Evolutionary conservation across 352 stramenopile species (phyloP).

Genomic region (Plasmopara viticola): DNA sequence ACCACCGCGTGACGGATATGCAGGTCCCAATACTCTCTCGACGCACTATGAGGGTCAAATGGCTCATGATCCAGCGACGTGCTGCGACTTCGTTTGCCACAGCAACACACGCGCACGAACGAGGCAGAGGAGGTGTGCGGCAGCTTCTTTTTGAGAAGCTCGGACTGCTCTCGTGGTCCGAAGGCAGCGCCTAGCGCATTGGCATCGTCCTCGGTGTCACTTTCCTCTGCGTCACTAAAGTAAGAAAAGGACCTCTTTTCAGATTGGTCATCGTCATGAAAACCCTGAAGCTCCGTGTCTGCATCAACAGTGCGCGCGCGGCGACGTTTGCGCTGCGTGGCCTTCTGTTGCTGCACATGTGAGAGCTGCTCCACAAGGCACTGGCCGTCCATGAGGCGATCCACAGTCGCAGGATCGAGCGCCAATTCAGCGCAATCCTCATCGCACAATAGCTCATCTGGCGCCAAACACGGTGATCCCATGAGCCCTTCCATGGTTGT

Average conservation of each 20-base stretch:
- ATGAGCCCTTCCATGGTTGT: conserved; percentile 2
- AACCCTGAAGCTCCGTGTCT: conserved; percentile 14
- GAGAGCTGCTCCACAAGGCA: conserved; percentile 41
- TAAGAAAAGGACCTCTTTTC: conserved; percentile 10
- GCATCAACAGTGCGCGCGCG: conserved; percentile 14
- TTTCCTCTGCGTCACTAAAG: conserved; percentile 18
- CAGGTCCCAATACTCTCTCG: conserved; percentile 41
- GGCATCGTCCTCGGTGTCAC: conserved; percentile 24
- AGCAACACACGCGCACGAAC: conserved; percentile 22
- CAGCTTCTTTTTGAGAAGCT: conserved; percentile 10
- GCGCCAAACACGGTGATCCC: conserved; percentile 1
- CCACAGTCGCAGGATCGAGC: conserved; percentile 24
- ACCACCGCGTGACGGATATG: conserved; percentile 39
- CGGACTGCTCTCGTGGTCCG: conserved; percentile 22
- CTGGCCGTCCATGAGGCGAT: conserved; percentile 39
- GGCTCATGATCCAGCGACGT: conserved; percentile 13
- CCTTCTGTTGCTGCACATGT: conserved; percentile 2
- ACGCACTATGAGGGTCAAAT: conserved; percentile 26
- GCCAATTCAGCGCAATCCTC: conserved; percentile 35
- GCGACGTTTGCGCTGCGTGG: conserved; percentile 20
- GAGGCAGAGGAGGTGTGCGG: conserved; percentile 22
- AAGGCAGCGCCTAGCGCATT: conserved; percentile 36
- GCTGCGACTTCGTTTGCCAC: conserved; percentile 11
- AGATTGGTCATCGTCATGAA: conserved; percentile 3
- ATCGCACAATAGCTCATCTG: conserved; percentile 20